Evolutionary conservation across 495 filamentous ascomycete species (phyloP), one percentile per base, ranked within the genome.

Genomic region (Penicillium cinerascens): DNA sequence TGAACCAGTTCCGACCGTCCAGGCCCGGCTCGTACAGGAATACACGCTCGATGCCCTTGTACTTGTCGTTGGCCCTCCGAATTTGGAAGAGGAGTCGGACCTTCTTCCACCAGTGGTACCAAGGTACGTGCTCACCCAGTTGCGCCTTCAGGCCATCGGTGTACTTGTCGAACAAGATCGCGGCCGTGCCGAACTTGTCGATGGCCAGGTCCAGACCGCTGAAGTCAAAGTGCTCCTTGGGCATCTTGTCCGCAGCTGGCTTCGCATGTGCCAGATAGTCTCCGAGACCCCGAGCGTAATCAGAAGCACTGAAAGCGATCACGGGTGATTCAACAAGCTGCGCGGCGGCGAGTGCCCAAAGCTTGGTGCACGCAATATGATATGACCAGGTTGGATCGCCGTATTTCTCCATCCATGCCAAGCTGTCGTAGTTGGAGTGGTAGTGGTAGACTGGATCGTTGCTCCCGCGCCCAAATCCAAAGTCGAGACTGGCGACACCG

Each of bases 31-130:
- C 52, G 54, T 85, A 79, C 54, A 87, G 54, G 64, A 87, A 86
- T n/a, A 78, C 65, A 8, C 82, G 70, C 54, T 87, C 83, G 22
- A 86, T 68, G n/a, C 63, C 60, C 64, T 85, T 84, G 68, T 85
- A 86, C 56, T 80, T 80, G 27, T 72, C 72, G 60, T 86, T 87
- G 42, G 81, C 73, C 11, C 58, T 66, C 15, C 75, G 72, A 23
- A 83, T 74, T 44, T 72, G 69, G 51, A 73, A 74, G 55, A 78
- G 82, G 9, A 92, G 78, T 62, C 73, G 74, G 1, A 86, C 67
- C 67, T 82, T 85, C 65, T 78, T 78, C 70, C 83, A 84, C 86
- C 83, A 87, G 53, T 85, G 79, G 79, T 89, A 91, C 89, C 90
- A 91, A 6, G 89, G 86, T 56, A 81, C 59, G 9, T 74, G 47